Conservation (phyloP, 345 rosid genomes). For the Syzygium aromaticum region DNA sequence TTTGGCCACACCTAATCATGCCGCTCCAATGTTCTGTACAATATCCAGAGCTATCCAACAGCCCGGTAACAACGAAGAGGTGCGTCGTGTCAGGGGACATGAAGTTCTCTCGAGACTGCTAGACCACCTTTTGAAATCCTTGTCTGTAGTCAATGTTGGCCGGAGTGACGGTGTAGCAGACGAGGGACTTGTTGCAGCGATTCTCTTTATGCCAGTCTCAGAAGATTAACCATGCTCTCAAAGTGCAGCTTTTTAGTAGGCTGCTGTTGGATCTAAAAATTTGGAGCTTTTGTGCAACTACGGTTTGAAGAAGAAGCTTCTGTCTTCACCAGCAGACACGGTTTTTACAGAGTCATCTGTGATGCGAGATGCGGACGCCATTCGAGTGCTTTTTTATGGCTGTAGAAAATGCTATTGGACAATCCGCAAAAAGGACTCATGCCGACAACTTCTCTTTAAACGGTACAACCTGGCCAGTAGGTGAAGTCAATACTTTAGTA, state of each 20-base stretch:
- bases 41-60: slow-evolving; percentile 76
- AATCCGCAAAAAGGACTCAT: slow-evolving; percentile 69
- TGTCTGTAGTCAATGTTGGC: slow-evolving; percentile 53
- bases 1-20: slow-evolving; percentile 60
- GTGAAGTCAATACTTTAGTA: slow-evolving; percentile 94
- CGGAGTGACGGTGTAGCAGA: slow-evolving; percentile 65
- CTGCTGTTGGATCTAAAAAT: slow-evolving; percentile 83
- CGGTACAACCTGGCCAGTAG: slow-evolving; percentile 58
- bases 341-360: slow-evolving; percentile 93
- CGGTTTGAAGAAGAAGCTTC: slow-evolving; percentile 92
- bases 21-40: slow-evolving; percentile 86
- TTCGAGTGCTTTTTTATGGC: slow-evolving; percentile 98
- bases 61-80: slow-evolving; percentile 86
- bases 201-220: slow-evolving; percentile 85
- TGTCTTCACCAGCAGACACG: slow-evolving; percentile 96
- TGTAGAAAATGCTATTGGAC: slow-evolving; percentile 99
- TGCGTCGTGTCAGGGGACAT: slow-evolving; percentile 71
- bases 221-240: slow-evolving; percentile 72
- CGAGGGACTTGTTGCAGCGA: slow-evolving; percentile 97
- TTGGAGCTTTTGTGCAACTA: slow-evolving; percentile 93
- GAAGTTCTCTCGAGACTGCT: slow-evolving; percentile 83
- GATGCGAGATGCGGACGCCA: slow-evolving; percentile 95
- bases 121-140: slow-evolving; percentile 70
- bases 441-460: slow-evolving; percentile 50
- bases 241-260: slow-evolving; percentile 89